These are phyloP conservation scores for Cordyceps tenuipes DNA, from an alignment of 2,329 filamentous ascomycete genomes.

Conservation along the genomic window DNA sequence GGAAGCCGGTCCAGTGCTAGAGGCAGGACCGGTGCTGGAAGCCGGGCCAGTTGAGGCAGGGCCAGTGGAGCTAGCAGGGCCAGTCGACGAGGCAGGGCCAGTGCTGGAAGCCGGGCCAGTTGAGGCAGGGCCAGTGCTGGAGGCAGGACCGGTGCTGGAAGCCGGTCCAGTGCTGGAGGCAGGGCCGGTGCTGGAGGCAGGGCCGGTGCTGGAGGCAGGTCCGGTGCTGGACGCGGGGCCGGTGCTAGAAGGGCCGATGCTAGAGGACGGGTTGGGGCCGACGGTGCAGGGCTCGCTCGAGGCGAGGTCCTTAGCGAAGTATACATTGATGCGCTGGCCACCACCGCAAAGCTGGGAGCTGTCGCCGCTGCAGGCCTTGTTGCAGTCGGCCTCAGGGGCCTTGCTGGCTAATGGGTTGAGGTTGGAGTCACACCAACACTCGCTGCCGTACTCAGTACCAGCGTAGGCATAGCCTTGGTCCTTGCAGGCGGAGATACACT, in stretches of 20 bases:
- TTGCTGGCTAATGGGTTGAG: conserved; percentile 38
- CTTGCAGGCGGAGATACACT: conserved; percentile 35
- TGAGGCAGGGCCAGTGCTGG: not conserved
- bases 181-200: not conserved
- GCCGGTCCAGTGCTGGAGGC: not conserved
- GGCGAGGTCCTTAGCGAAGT: conserved; percentile 4
- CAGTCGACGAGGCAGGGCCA: not conserved
- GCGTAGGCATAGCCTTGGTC: conserved; percentile 38
- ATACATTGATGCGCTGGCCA: conserved; percentile 23
- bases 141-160: not conserved
- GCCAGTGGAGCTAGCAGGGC: too few species aligned
- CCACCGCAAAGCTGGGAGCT: conserved; percentile 27
- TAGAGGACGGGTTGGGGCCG: conserved; percentile 1
- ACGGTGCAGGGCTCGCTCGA: conserved; percentile 8
- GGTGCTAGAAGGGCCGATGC: not conserved
- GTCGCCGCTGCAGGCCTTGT: conserved; percentile 27
- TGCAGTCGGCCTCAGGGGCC: conserved; percentile 25
- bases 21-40: not conserved
- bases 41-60: too few species aligned
- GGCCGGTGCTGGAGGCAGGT: not conserved
- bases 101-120: not conserved
- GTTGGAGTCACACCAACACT: conserved; percentile 45
- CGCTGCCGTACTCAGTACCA: conserved; percentile 37
- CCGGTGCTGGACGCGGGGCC: not conserved
- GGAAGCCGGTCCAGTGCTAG: not conserved